These are phyloP conservation scores for Spathaspora gorwiae DNA, from an alignment of 805 yeast species.

Conservation along the genomic window DNA sequence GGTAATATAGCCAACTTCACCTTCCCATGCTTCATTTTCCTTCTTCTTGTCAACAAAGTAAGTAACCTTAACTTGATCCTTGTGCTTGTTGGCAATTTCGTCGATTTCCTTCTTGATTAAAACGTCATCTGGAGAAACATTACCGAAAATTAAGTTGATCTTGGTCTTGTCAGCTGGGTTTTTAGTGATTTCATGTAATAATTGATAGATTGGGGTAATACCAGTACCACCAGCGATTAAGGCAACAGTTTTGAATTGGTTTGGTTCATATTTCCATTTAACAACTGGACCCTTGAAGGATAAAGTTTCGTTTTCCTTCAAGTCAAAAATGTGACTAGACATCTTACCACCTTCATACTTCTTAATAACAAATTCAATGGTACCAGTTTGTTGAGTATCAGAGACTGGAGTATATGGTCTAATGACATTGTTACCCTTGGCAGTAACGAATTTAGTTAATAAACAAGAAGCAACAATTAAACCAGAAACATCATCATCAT, in stretches of 20 bases:
- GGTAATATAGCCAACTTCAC: constrained; percentile 70
- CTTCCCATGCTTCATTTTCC: constrained; percentile 40
- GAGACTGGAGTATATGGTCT: constrained; percentile 89
- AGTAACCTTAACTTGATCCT: constrained; percentile 71
- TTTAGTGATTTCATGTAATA: constrained; percentile 67
- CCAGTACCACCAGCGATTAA: constrained; percentile 96
- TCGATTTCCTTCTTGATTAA: constrained; percentile 78
- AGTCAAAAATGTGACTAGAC: constrained; percentile 64
- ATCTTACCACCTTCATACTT: constrained; percentile 81
- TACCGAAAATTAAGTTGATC: constrained; percentile 78
- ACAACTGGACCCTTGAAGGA: constrained; percentile 91
- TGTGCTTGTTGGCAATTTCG: constrained; percentile 55
- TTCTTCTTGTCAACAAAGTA: constrained; percentile 77
- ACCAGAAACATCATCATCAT: constrained; percentile 67
- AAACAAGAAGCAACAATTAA: constrained; percentile 74
- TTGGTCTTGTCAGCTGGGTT: constrained; percentile 88
- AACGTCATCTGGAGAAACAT: constrained; percentile 71
- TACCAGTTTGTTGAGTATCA: constrained; percentile 65
- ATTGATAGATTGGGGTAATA: constrained; percentile 91
- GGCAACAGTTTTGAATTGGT: constrained; percentile 73
- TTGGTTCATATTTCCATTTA: constrained; percentile 89
- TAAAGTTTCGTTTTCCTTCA: constrained; percentile 76
- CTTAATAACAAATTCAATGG: constrained; percentile 77
- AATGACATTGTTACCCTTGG: constrained; percentile 80
- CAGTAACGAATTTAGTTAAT: constrained; percentile 74